phyloP scores from a whole-genome alignment of 768 basidiomycete genomes.

The Paxillus rubicundulus region DNA sequence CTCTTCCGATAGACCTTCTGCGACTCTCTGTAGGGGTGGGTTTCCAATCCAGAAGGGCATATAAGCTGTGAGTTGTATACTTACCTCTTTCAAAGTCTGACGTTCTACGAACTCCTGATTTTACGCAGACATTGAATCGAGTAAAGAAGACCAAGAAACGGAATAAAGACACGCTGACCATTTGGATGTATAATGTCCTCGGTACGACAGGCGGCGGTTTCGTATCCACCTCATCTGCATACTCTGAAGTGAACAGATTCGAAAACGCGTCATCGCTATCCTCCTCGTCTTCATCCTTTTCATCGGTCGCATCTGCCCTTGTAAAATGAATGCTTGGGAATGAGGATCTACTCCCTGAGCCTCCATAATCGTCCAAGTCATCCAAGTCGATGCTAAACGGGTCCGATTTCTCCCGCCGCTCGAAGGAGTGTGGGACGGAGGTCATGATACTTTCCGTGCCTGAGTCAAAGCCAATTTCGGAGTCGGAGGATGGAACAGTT shows the following conservation, averaged over 20 bases:
- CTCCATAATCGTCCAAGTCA: conserved; percentile 59
- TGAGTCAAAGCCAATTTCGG: conserved; percentile 37
- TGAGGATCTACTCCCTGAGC: conserved; percentile 48
- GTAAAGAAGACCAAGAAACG: background rate
- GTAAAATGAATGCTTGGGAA: conserved; percentile 89
- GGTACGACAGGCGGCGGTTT: conserved; percentile 31
- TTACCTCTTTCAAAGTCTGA: conserved; percentile 84
- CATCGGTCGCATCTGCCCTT: conserved; percentile 39
- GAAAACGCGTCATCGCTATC: conserved; percentile 41
- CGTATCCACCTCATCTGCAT: conserved; percentile 31
- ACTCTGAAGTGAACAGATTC: conserved; percentile 36
- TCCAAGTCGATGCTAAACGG: conserved; percentile 65
- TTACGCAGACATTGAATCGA: background rate
- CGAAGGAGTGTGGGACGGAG: conserved; percentile 48
- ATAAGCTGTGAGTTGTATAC: background rate
- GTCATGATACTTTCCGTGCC: conserved; percentile 50
- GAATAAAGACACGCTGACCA: conserved; percentile 49
- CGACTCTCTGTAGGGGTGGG: conserved; percentile 51
- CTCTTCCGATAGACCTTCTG: conserved; percentile 77
- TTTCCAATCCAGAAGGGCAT: background rate
- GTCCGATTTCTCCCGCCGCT: conserved; percentile 46
- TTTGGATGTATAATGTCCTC: conserved; percentile 88
- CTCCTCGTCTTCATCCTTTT: conserved; percentile 43
- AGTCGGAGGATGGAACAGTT: conserved; percentile 46
- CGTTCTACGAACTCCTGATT: conserved; percentile 83